phyloP scores from a whole-genome alignment of 129 eudicot species.

The Daucus carota region DNA sequence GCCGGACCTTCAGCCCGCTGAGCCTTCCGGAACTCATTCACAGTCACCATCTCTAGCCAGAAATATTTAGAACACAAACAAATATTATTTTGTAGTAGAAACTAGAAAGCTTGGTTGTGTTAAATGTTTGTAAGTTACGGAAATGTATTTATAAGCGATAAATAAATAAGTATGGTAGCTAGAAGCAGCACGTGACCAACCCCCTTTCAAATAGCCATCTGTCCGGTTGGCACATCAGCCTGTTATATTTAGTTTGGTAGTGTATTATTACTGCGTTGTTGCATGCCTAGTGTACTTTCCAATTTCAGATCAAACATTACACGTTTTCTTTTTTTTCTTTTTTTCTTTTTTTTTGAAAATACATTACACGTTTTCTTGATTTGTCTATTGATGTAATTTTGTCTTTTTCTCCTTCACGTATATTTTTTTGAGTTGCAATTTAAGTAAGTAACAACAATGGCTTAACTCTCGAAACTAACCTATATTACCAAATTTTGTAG shows the following conservation, averaged over 20 bases:
- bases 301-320: neutral
- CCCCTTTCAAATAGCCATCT: neutral
- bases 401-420: too few relatives aligned
- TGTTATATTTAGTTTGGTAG: neutral
- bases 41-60: constrained; percentile 33
- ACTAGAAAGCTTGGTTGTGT: neutral
- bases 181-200: neutral
- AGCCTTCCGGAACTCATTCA: constrained; percentile 40
- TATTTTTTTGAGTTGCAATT: too few relatives aligned
- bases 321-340: neutral
- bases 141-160: neutral
- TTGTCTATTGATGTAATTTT: too few relatives aligned
- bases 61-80: neutral
- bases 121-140: neutral
- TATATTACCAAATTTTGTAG: too few relatives aligned
- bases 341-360: too few relatives aligned
- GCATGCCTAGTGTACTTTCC: neutral
- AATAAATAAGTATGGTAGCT: neutral
- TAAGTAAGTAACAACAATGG: too few relatives aligned
- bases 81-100: neutral
- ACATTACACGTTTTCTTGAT: neutral
- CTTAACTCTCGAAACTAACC: too few relatives aligned
- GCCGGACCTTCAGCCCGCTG: constrained; percentile 37
- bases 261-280: neutral
- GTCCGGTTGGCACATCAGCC: neutral